Evolutionary conservation across 2,329 filamentous ascomycete genomes (phyloP).

Genomic region (Colletotrichum gigasporum): DNA sequence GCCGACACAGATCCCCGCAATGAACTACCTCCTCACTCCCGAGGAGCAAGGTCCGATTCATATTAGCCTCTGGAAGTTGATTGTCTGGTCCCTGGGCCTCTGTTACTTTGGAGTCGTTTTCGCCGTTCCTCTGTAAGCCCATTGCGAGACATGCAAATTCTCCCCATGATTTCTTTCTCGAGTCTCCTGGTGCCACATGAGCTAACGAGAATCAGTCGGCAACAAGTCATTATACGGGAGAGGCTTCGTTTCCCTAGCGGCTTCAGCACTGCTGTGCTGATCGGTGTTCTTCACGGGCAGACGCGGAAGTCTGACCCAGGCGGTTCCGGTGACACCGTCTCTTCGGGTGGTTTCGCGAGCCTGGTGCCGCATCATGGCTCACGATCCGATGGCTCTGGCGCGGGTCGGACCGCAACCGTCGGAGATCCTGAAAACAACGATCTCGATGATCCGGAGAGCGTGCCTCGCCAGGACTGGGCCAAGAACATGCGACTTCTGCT

Average conservation of each 20-base stretch:
- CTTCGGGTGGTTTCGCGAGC: slow-evolving; percentile 54
- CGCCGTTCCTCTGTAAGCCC: slow-evolving; percentile 79
- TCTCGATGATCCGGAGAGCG: slow-evolving; percentile 21
- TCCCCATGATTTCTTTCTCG: background rate
- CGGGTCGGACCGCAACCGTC: background rate
- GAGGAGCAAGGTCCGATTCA: slow-evolving; percentile 83
- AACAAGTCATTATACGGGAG: slow-evolving; percentile 92
- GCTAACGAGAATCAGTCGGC: slow-evolving; percentile 57
- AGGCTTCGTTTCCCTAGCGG: slow-evolving; percentile 94
- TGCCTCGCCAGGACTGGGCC: slow-evolving; percentile 43
- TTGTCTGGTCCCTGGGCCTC: slow-evolving; percentile 90
- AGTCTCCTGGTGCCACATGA: background rate
- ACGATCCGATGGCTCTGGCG: background rate
- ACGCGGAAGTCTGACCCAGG: slow-evolving; percentile 36
- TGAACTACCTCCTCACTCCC: slow-evolving; percentile 83
- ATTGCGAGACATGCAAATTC: background rate
- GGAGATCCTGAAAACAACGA: slow-evolving; percentile 6
- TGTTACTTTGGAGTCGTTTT: slow-evolving; percentile 98
- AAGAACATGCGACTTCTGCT: slow-evolving; percentile 64
- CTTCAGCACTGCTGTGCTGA: slow-evolving; percentile 93
- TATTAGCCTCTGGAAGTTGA: slow-evolving; percentile 78
- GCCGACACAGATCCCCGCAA: slow-evolving; percentile 73
- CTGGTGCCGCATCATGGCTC: slow-evolving; percentile 43
- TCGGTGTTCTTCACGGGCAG: slow-evolving; percentile 84
- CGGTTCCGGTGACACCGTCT: slow-evolving; percentile 41